Percentiles rank a stretch among this genome's conserved stretches.
These are phyloP conservation scores for Syzygium malaccense DNA, from an alignment of 441 rosid species.

Conservation along the genomic window DNA sequence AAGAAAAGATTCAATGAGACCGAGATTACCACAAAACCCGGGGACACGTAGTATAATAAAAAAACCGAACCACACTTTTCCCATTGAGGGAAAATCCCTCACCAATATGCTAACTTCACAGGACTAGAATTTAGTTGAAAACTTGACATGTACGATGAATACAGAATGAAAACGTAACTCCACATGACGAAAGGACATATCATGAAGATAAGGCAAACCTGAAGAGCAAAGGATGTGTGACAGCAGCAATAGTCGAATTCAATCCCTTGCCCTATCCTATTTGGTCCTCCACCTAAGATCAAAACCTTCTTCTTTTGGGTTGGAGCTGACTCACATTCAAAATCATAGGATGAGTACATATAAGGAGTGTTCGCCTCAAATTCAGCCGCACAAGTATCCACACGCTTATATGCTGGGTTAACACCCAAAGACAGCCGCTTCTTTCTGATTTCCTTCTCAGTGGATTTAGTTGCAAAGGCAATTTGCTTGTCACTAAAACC, in stretches of 20 bases:
- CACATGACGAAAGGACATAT: background rate
- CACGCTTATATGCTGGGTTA: slow-evolving; percentile 81
- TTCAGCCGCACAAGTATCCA: slow-evolving; percentile 98
- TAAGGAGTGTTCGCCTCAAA: slow-evolving; percentile 96
- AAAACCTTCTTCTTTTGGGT: slow-evolving; percentile 68
- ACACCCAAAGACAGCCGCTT: slow-evolving; percentile 66
- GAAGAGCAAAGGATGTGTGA: slow-evolving; percentile 91
- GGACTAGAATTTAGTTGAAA: background rate
- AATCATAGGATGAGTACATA: slow-evolving; percentile 96
- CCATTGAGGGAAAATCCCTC: background rate
- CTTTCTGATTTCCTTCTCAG: slow-evolving; percentile 73
- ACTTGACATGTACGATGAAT: background rate
- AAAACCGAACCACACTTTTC: background rate
- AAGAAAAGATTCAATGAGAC: background rate
- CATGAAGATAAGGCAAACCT: slow-evolving; percentile 39
- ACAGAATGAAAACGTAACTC: background rate
- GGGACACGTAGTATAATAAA: background rate
- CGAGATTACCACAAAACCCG: background rate
- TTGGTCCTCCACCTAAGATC: slow-evolving; percentile 98
- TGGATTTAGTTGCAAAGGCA: slow-evolving; percentile 80
- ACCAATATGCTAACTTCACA: background rate
- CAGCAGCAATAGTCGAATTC: slow-evolving; percentile 99
- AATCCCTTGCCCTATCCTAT: slow-evolving; percentile 95
- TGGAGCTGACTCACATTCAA: slow-evolving; percentile 90
- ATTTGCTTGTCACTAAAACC: slow-evolving; percentile 96